phyloP scores from a whole-genome alignment of 441 rosid species.

The Gossypium schwendimanii region DNA sequence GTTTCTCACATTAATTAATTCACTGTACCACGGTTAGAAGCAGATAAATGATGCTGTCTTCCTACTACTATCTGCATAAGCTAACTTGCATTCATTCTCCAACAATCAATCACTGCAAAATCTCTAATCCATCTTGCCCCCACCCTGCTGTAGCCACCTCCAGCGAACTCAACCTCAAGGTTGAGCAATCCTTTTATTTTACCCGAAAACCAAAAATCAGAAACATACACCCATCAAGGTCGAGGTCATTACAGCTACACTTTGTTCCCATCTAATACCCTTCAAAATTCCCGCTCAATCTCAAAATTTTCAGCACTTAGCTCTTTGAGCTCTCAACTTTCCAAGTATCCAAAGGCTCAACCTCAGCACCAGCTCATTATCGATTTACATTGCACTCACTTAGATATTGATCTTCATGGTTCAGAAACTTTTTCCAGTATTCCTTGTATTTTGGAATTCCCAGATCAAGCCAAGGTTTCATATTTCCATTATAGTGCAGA shows the following conservation, averaged over 20 bases:
- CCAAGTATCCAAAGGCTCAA: slow-evolving; percentile 14
- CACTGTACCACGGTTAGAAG: neutral
- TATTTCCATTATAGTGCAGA: slow-evolving; percentile 84
- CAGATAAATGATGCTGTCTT: neutral
- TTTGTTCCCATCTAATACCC: neutral
- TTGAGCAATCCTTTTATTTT: neutral
- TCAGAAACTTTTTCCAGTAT: slow-evolving; percentile 76
- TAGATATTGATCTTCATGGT: slow-evolving; percentile 51
- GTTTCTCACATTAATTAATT: neutral
- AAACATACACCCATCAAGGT: neutral
- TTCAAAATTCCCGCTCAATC: slow-evolving; percentile 17
- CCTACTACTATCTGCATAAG: neutral
- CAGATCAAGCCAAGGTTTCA: slow-evolving; percentile 97
- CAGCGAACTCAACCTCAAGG: neutral
- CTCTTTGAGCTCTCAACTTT: slow-evolving; percentile 17
- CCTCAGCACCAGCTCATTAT: slow-evolving; percentile 18
- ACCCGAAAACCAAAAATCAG: neutral
- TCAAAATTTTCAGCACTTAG: slow-evolving; percentile 25
- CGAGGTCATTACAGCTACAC: neutral
- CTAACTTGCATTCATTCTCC: neutral
- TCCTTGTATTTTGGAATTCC: slow-evolving; percentile 75
- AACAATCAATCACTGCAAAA: neutral
- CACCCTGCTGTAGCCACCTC: slow-evolving; percentile 1
- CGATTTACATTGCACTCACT: slow-evolving; percentile 83
- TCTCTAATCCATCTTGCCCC: slow-evolving; percentile 5